phyloP scores from a whole-genome alignment of 164 flowering plant species.

The Tetrastigma voinierianum region DNA sequence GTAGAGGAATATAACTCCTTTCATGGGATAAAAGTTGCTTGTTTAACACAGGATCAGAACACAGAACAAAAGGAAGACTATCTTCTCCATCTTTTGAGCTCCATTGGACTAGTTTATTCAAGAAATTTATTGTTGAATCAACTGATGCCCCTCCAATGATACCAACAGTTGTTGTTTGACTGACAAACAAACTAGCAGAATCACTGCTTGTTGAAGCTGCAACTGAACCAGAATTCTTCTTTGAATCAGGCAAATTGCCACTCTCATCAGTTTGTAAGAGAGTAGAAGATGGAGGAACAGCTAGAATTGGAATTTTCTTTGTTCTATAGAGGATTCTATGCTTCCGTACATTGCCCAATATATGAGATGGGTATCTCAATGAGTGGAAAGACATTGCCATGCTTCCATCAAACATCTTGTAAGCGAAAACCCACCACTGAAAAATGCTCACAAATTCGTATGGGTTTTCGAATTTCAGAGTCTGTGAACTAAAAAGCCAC shows the following conservation, averaged over 20 bases:
- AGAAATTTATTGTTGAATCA: conserved; percentile 51
- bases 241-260: conserved; percentile 20
- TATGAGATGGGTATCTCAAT: conserved; percentile 19
- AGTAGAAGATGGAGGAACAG: conserved; percentile 27
- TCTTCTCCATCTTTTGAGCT: conserved; percentile 46
- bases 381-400: conserved; percentile 24
- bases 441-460: background rate
- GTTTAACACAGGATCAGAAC: conserved; percentile 60
- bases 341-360: conserved; percentile 4
- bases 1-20: conserved; percentile 24
- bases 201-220: conserved; percentile 6
- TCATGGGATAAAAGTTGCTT: conserved; percentile 35
- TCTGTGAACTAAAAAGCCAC: background rate
- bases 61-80: conserved; percentile 55
- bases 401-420: conserved; percentile 24
- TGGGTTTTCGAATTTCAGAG: background rate
- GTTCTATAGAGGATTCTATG: conserved; percentile 6
- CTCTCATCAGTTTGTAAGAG: conserved; percentile 27
- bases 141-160: conserved; percentile 74
- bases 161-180: conserved; percentile 54
- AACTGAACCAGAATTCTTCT: conserved; percentile 18
- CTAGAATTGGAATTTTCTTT: conserved; percentile 22
- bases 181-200: conserved; percentile 22
- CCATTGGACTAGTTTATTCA: conserved; percentile 52
- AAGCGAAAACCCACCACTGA: conserved; percentile 2